These are phyloP conservation scores for Sinapis alba DNA, from an alignment of 441 rosid species.

Conservation along the genomic window DNA sequence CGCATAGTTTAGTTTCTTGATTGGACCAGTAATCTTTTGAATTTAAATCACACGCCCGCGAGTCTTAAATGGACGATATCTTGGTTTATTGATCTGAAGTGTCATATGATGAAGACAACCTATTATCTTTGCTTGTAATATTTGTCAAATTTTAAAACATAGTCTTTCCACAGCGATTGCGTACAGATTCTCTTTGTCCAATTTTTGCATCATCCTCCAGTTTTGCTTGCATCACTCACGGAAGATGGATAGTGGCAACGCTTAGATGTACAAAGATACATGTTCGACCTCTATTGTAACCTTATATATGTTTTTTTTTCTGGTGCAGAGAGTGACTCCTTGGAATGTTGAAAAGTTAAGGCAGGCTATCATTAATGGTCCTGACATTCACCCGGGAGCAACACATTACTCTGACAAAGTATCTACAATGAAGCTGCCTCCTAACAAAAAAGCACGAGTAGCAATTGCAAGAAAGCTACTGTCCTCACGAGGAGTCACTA, in stretches of 20 bases:
- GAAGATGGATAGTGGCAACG: constrained; percentile 14
- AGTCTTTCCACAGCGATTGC: not conserved
- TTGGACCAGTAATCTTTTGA: constrained; percentile 11
- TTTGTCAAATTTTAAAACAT: not conserved
- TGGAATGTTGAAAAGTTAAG: constrained; percentile 84
- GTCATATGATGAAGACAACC: constrained; percentile 3
- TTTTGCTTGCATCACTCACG: not conserved
- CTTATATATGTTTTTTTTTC: constrained; percentile 1
- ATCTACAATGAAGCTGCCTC: constrained; percentile 58
- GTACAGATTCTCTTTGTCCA: not conserved
- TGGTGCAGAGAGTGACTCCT: constrained; percentile 83
- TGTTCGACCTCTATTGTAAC: constrained; percentile 11
- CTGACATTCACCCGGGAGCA: constrained; percentile 94
- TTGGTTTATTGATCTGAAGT: constrained; percentile 16
- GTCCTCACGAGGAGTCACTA: constrained; percentile 76
- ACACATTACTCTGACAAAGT: constrained; percentile 81
- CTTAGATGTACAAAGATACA: constrained; percentile 10
- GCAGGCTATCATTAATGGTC: constrained; percentile 82
- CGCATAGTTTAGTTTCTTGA: constrained; percentile 1
- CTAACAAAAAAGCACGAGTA: constrained; percentile 57
- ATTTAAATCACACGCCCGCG: not conserved
- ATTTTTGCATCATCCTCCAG: constrained; percentile 9
- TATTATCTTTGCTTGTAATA: constrained; percentile 7
- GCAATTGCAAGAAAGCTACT: constrained; percentile 78
- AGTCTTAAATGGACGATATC: constrained; percentile 2